phyloP scores from a whole-genome alignment of 148 eudicot species.

The Nyssa sinensis region DNA sequence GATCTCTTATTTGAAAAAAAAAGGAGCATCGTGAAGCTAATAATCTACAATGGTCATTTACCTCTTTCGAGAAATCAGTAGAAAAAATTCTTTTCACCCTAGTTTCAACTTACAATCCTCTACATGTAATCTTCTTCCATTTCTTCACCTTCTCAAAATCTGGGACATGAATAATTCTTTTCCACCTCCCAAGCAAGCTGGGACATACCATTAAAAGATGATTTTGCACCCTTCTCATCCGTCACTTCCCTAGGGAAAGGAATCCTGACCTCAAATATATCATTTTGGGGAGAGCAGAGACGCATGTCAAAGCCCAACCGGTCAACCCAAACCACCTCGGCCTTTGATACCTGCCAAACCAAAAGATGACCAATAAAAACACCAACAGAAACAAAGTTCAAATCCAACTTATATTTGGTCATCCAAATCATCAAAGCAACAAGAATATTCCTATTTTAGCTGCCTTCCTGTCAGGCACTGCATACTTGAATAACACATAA shows the following conservation, averaged over 20 bases:
- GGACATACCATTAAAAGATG: conserved; percentile 94
- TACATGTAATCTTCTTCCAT: conserved; percentile 50
- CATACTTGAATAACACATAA: no score
- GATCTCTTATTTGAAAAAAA: not conserved
- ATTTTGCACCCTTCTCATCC: conserved; percentile 83
- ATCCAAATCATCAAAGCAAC: not conserved
- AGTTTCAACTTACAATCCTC: conserved; percentile 23
- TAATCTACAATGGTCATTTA: not conserved
- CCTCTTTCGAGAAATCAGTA: not conserved
- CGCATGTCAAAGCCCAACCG: conserved; percentile 89
- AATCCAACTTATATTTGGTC: not conserved
- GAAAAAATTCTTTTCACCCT: not conserved
- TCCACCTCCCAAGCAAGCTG: conserved; percentile 98
- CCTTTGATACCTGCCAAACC: conserved; percentile 61
- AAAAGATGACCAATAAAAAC: not conserved
- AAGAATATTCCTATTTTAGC: not conserved
- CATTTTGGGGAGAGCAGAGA: conserved; percentile 50
- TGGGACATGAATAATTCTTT: conserved; percentile 60
- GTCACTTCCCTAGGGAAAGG: conserved; percentile 94
- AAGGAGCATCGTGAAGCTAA: not conserved
- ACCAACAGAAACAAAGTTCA: not conserved
- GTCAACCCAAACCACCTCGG: conserved; percentile 90
- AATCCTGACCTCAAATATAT: conserved; percentile 68
- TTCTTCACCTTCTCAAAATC: conserved; percentile 71
- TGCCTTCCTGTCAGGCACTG: not conserved